These are phyloP conservation scores for Polygonum aviculare DNA, from an alignment of 148 eudicot genomes.

Conservation along the genomic window DNA sequence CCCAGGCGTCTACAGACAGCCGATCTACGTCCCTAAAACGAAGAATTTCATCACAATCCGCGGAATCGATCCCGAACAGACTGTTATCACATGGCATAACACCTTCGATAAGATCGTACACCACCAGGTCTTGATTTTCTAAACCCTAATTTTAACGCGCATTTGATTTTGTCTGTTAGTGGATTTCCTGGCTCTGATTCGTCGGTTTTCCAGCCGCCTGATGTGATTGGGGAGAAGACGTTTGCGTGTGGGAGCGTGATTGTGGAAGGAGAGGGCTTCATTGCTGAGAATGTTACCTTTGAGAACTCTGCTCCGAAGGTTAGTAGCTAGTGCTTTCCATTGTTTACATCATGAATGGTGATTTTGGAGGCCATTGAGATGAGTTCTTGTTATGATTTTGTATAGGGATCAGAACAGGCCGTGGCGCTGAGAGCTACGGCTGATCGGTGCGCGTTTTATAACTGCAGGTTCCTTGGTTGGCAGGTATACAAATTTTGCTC, in stretches of 20 bases:
- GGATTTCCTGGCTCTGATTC: neutral
- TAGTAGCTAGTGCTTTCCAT: neutral
- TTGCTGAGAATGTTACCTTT: slow-evolving; percentile 87
- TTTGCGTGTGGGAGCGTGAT: slow-evolving; percentile 85
- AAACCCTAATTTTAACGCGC: neutral
- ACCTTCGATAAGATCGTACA: slow-evolving; percentile 68
- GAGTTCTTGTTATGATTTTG: neutral
- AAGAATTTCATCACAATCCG: slow-evolving; percentile 77
- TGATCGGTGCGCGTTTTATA: slow-evolving; percentile 86
- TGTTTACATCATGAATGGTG: neutral
- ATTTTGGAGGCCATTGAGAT: neutral
- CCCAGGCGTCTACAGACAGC: slow-evolving; percentile 76
- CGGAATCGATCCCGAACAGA: slow-evolving; percentile 54
- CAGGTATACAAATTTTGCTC: slow-evolving; percentile 41
- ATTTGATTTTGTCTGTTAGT: neutral
- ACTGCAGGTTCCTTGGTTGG: slow-evolving; percentile 95
- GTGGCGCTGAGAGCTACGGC: slow-evolving; percentile 90
- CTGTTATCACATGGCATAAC: slow-evolving; percentile 64
- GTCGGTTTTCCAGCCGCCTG: slow-evolving; percentile 31
- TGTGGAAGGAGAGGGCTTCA: slow-evolving; percentile 91
- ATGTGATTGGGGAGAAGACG: slow-evolving; percentile 87
- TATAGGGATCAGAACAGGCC: slow-evolving; percentile 91
- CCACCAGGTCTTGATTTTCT: slow-evolving; percentile 44
- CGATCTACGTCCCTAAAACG: slow-evolving; percentile 75
- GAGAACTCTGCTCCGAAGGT: slow-evolving; percentile 89